These are phyloP conservation scores for Psilocybe mexicana DNA, from an alignment of 1,284 basidiomycete genomes.

Conservation along the genomic window DNA sequence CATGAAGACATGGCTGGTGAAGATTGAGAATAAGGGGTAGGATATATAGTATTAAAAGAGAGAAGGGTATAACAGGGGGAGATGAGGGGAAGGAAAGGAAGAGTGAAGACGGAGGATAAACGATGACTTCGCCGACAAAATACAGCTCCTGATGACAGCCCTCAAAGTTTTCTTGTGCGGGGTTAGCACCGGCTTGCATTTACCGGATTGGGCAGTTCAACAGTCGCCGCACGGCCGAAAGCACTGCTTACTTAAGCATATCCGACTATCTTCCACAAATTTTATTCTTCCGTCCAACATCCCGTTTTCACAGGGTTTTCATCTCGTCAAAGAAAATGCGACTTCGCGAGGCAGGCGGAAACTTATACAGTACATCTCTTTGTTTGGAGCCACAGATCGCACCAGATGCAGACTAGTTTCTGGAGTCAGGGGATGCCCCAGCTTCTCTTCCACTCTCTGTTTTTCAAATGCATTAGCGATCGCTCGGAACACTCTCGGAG, in stretches of 20 bases:
- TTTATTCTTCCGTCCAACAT: neutral
- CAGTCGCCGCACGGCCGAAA: slow-evolving; percentile 9
- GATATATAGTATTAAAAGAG: slow-evolving; percentile 12
- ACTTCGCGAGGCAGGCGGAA: slow-evolving; percentile 79
- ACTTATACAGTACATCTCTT: slow-evolving; percentile 98
- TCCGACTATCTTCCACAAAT: slow-evolving; percentile 5
- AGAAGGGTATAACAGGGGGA: slow-evolving; percentile 16
- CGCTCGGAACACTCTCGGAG: slow-evolving; percentile 3
- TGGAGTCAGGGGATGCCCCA: slow-evolving; percentile 59
- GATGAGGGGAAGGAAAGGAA: slow-evolving; percentile 7
- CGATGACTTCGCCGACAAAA: slow-evolving; percentile 9
- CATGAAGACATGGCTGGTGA: slow-evolving; percentile 24
- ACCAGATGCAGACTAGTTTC: slow-evolving; percentile 77
- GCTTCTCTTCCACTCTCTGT: slow-evolving; percentile 73
- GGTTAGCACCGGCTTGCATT: slow-evolving; percentile 22
- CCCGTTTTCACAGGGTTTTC: neutral
- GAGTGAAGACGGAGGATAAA: slow-evolving; percentile 12
- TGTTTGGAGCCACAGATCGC: slow-evolving; percentile 92
- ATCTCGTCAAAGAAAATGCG: slow-evolving; percentile 38
- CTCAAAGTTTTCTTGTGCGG: slow-evolving; percentile 32
- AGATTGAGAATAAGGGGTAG: slow-evolving; percentile 2
- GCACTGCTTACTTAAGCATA: slow-evolving; percentile 11
- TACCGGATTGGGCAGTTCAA: slow-evolving; percentile 10
- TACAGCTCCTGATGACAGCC: slow-evolving; percentile 13
- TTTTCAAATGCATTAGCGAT: slow-evolving; percentile 16